phyloP scores from a whole-genome alignment of 2,329 filamentous ascomycete genomes.

The Cladophialophora exuberans region DNA sequence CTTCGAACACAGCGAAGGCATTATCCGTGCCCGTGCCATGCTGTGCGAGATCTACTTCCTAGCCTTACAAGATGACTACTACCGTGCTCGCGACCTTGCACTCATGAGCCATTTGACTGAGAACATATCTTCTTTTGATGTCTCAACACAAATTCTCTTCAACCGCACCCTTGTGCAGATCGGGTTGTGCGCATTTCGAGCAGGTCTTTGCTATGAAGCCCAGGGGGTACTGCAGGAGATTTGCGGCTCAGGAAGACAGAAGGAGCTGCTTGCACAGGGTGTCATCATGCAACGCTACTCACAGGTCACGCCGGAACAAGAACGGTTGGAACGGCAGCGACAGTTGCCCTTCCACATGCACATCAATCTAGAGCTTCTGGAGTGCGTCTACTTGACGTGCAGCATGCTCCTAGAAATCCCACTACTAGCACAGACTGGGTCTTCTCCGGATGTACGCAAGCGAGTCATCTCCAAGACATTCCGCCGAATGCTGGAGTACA shows the following conservation, averaged over 20 bases:
- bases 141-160: slow-evolving; percentile 97
- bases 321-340: slow-evolving; percentile 93
- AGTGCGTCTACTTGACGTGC: slow-evolving; percentile 98
- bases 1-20: slow-evolving; percentile 91
- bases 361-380: slow-evolving; percentile 97
- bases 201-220: slow-evolving; percentile 93
- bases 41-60: slow-evolving; percentile 98
- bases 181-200: slow-evolving; percentile 96
- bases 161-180: slow-evolving; percentile 98
- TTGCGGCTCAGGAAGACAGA: slow-evolving; percentile 94
- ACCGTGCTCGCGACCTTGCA: slow-evolving; percentile 97
- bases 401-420: slow-evolving; percentile 99
- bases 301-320: slow-evolving; percentile 95
- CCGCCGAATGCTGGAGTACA: slow-evolving; percentile 98
- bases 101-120: slow-evolving; percentile 99
- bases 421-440: slow-evolving; percentile 92
- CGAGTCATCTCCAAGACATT: slow-evolving; percentile 99
- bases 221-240: slow-evolving; percentile 98
- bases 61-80: slow-evolving; percentile 96
- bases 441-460: slow-evolving; percentile 95
- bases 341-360: slow-evolving; percentile 99
- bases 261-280: slow-evolving; percentile 95
- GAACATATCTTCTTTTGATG: slow-evolving; percentile 94
- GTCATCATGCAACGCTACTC: slow-evolving; percentile 98
- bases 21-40: slow-evolving; percentile 95